phyloP scores from a whole-genome alignment of 2,329 filamentous ascomycete genomes.

The Cryphonectria japonica region DNA sequence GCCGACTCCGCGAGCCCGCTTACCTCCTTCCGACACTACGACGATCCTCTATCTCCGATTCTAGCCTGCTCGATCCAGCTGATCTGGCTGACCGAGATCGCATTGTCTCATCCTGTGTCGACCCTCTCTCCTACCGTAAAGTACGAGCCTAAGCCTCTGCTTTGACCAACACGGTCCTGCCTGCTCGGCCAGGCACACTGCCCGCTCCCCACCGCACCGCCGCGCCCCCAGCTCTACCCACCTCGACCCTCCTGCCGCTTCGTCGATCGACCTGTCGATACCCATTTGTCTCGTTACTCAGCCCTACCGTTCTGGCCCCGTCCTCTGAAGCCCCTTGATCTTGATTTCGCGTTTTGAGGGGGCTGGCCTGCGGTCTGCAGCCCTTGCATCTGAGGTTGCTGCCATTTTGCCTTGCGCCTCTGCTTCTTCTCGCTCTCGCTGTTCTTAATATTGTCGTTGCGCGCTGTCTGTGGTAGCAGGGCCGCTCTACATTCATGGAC shows the following conservation, averaged over 20 bases:
- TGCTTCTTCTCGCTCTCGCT: slow-evolving; percentile 7
- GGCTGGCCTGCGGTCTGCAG: slow-evolving; percentile 10
- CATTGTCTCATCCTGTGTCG: neutral
- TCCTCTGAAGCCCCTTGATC: no score
- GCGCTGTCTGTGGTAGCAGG: slow-evolving; percentile 17
- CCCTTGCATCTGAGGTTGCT: neutral
- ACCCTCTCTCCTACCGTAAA: neutral
- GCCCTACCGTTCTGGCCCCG: neutral
- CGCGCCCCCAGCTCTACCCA: neutral
- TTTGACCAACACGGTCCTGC: neutral
- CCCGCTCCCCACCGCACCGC: neutral
- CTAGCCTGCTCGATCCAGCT: neutral
- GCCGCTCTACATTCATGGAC: slow-evolving; percentile 50
- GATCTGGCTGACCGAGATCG: slow-evolving; percentile 1
- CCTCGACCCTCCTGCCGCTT: neutral
- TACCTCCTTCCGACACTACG: neutral
- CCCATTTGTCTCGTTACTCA: neutral
- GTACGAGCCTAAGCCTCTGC: neutral
- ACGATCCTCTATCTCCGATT: neutral
- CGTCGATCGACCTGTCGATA: neutral
- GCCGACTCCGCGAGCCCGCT: slow-evolving; percentile 7
- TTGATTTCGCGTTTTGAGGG: neutral
- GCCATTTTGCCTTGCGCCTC: slow-evolving; percentile 4
- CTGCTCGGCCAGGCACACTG: neutral
- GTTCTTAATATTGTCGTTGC: slow-evolving; percentile 14